Conservation (phyloP, 78 protist genomes). For the Isochrysis galbana region DNA sequence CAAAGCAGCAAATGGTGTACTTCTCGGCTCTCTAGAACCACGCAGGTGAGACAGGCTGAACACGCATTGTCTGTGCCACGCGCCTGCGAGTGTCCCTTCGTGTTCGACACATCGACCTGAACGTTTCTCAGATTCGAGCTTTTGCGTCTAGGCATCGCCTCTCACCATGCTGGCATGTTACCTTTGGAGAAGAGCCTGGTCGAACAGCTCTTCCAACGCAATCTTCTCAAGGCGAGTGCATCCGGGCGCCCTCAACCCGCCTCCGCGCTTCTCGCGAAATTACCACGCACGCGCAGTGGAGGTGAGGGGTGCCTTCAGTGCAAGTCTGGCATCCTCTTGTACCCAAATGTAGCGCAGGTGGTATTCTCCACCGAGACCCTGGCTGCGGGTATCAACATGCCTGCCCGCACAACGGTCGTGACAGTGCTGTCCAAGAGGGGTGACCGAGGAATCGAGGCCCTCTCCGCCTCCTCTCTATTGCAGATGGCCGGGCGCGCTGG, state of each 20-base stretch:
- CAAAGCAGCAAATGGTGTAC: neutral
- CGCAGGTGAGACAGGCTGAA: no score
- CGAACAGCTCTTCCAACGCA: neutral
- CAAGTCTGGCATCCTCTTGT: no score
- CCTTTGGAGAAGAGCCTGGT: neutral
- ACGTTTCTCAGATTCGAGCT: neutral
- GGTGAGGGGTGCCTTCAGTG: no score
- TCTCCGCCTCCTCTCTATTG: neutral
- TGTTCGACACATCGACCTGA: no score
- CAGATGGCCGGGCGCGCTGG: constrained; percentile 28
- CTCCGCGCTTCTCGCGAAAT: no score
- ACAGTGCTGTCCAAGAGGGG: constrained; percentile 1
- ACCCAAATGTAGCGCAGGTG: no score
- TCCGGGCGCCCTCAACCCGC: no score
- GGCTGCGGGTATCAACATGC: constrained; percentile 28
- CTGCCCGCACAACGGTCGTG: neutral
- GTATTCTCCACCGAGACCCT: constrained; percentile 18
- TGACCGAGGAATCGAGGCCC: neutral
- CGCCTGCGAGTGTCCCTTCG: no score
- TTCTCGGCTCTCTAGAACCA: neutral
- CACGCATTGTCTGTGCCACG: no score
- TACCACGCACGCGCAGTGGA: no score
- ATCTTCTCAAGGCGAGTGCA: neutral
- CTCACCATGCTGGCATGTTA: constrained; percentile 10
- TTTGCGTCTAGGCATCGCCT: neutral